Conservation (phyloP, 2,329 filamentous ascomycete genomes). For the Clarireedia paspali region DNA sequence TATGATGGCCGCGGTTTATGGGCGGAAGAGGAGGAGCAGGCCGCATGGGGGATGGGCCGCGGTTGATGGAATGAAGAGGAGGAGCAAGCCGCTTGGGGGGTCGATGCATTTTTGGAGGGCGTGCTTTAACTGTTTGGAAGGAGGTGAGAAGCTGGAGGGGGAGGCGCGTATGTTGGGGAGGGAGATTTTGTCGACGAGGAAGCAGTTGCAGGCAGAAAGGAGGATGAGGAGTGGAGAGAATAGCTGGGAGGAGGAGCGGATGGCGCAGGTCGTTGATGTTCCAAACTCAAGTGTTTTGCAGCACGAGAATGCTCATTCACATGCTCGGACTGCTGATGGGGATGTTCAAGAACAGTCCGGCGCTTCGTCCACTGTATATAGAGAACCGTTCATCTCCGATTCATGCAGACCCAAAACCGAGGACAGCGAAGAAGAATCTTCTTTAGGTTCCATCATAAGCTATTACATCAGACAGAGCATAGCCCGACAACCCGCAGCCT, state of each 20-base stretch:
- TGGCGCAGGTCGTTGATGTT: neutral
- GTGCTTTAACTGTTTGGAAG: conserved; percentile 15
- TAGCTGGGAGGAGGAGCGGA: neutral
- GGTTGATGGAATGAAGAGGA: conserved; percentile 30
- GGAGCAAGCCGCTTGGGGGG: conserved; percentile 1
- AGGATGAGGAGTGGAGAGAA: neutral
- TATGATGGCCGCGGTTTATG: conserved; percentile 37
- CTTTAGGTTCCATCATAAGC: no score
- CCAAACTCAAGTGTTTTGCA: no score
- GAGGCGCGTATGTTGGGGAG: conserved; percentile 11
- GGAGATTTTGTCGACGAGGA: conserved; percentile 12
- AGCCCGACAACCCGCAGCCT: no score
- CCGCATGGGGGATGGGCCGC: conserved; percentile 23
- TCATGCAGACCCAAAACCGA: no score
- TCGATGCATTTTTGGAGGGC: conserved; percentile 16
- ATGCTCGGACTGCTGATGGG: no score
- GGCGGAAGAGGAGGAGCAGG: conserved; percentile 18
- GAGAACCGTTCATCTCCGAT: no score
- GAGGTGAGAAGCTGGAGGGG: neutral
- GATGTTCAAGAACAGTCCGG: no score
- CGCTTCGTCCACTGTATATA: no score
- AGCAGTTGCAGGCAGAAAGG: conserved; percentile 11
- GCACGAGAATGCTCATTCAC: no score
- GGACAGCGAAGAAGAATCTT: no score
- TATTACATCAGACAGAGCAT: no score